phyloP scores from a whole-genome alignment of 169 alveolate species.

The Plasmodium inui region DNA sequence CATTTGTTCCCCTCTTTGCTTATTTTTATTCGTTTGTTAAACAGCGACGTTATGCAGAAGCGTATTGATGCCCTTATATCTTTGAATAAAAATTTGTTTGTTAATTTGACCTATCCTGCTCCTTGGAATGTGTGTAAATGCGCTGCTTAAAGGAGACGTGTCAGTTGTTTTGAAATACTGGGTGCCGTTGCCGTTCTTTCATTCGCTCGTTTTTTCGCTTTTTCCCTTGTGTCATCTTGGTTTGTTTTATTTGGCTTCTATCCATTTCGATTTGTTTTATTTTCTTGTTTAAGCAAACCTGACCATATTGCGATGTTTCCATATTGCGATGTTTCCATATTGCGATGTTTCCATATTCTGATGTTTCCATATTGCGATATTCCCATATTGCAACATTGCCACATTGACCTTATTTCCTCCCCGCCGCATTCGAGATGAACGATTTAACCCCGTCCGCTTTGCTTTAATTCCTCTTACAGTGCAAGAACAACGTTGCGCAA shows the following conservation, averaged over 20 bases:
- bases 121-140: background rate
- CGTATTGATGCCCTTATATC: background rate
- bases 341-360: too few species aligned
- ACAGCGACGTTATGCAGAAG: background rate
- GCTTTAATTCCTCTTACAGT: background rate
- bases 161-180: background rate
- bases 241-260: background rate
- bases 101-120: background rate
- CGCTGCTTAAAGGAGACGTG: background rate
- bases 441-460: background rate
- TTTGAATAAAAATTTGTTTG: background rate
- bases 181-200: background rate
- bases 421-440: background rate
- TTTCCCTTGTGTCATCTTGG: background rate
- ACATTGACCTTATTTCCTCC: background rate
- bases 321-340: background rate
- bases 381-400: background rate
- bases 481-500: background rate
- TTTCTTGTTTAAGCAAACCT: background rate
- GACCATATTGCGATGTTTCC: background rate
- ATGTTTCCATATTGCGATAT: background rate
- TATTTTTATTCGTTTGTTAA: background rate
- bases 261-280: background rate
- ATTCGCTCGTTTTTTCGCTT: background rate
- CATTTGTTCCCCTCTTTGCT: background rate